Evolutionary conservation across 257 asterid genomes (phyloP).

Genomic region (Salvia rosmarinus): DNA sequence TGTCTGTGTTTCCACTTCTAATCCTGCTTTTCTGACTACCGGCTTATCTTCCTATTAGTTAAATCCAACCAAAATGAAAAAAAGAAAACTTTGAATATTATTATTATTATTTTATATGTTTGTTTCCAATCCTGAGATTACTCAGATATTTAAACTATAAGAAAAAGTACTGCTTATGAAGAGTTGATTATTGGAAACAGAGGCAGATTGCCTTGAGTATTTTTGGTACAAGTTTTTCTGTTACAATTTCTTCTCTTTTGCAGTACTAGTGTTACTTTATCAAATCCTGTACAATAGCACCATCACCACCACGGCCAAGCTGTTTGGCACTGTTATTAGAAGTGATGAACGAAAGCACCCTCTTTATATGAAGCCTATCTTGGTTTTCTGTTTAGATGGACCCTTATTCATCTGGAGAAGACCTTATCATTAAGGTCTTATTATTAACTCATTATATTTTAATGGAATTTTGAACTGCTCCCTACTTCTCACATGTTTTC

Average conservation of each 20-base stretch:
- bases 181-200: conserved; percentile 42
- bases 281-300: conserved; percentile 48
- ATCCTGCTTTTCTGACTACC: conserved; percentile 36
- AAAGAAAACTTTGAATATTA: no score
- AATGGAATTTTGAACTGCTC: conserved; percentile 9
- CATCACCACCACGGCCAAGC: conserved; percentile 48
- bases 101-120: neutral
- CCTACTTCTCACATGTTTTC: conserved; percentile 17
- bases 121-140: conserved; percentile 6
- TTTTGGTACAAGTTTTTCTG: conserved; percentile 54
- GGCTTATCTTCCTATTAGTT: conserved; percentile 12
- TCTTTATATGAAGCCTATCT: conserved; percentile 53
- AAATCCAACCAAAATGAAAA: neutral
- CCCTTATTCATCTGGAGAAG: conserved; percentile 88
- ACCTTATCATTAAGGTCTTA: conserved; percentile 69
- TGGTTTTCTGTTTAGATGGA: conserved; percentile 64
- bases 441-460: conserved; percentile 3
- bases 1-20: conserved; percentile 39
- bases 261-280: conserved; percentile 65
- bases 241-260: conserved; percentile 60
- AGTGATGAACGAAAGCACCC: conserved; percentile 48
- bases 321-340: conserved; percentile 43
- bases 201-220: conserved; percentile 42
- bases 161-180: conserved; percentile 28
- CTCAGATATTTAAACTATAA: neutral